Evolutionary conservation across 2,329 filamentous ascomycete genomes (phyloP).

Genomic region (Fusarium xyrophilum): DNA sequence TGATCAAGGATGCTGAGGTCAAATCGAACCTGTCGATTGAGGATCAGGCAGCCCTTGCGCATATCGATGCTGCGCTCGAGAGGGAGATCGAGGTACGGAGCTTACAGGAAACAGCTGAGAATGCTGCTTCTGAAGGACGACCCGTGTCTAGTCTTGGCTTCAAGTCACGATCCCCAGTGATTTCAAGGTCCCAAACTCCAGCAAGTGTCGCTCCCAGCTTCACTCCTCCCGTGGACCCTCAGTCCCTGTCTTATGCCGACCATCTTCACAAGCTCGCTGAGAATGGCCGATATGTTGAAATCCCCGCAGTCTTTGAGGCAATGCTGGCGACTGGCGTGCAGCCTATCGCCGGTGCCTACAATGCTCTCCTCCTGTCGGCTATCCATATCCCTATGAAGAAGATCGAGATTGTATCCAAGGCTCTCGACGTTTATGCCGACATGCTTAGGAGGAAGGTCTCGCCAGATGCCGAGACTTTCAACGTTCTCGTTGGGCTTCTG

Average conservation of each 20-base stretch:
- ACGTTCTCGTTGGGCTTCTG: slow-evolving; percentile 83
- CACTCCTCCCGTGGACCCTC: slow-evolving; percentile 67
- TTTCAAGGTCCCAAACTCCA: slow-evolving; percentile 53
- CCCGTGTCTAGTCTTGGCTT: slow-evolving; percentile 52
- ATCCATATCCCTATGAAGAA: slow-evolving; percentile 81
- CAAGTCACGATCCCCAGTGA: slow-evolving; percentile 49
- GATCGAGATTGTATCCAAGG: slow-evolving; percentile 86
- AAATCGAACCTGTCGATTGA: slow-evolving; percentile 53
- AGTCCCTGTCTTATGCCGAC: slow-evolving; percentile 75
- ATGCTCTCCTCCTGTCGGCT: slow-evolving; percentile 83
- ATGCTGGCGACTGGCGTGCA: slow-evolving; percentile 84
- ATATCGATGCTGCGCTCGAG: slow-evolving; percentile 84
- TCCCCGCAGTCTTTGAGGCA: slow-evolving; percentile 88
- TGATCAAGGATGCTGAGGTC: slow-evolving; percentile 47
- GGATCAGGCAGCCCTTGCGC: slow-evolving; percentile 70
- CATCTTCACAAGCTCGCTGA: slow-evolving; percentile 78
- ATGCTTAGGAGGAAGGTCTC: slow-evolving; percentile 87
- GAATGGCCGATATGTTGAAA: slow-evolving; percentile 79
- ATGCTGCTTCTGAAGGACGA: slow-evolving; percentile 49
- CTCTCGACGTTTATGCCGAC: slow-evolving; percentile 92
- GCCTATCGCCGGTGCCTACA: slow-evolving; percentile 88
- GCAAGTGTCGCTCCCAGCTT: slow-evolving; percentile 61
- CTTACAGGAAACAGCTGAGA: slow-evolving; percentile 54
- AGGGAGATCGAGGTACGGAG: slow-evolving; percentile 72
- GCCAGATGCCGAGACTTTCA: slow-evolving; percentile 85